Percentiles rank a stretch among this genome's conserved stretches.
phyloP scores from a whole-genome alignment of 164 flowering plant species.

The Euptelea pleiosperma region DNA sequence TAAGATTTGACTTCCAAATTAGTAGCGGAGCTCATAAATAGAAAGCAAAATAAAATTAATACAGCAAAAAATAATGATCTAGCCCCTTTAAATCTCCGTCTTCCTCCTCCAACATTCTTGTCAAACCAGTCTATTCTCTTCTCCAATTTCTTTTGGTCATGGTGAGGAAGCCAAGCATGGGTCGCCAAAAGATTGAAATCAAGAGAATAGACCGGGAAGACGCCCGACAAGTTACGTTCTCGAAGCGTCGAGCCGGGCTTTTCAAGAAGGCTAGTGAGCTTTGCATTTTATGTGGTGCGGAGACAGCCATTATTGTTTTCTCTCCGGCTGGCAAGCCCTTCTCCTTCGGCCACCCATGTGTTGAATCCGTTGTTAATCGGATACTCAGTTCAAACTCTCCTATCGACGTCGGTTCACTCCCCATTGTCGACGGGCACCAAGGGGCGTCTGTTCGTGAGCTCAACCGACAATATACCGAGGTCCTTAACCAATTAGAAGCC shows the following conservation, averaged over 20 bases:
- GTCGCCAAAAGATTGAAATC: constrained; percentile 57
- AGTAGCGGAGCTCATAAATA: no score
- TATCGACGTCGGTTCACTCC: no score
- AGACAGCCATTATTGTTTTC: constrained; percentile 49
- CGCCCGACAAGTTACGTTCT: constrained; percentile 55
- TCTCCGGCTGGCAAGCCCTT: no score
- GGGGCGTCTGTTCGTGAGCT: constrained; percentile 32
- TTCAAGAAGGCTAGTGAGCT: constrained; percentile 74
- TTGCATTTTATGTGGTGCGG: constrained; percentile 58
- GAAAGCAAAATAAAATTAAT: no score
- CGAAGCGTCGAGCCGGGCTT: no score
- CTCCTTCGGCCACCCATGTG: constrained; percentile 53
- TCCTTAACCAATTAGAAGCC: constrained; percentile 27
- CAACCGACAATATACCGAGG: constrained; percentile 35
- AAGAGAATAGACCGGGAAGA: constrained; percentile 35
- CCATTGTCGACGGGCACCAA: constrained; percentile 22
- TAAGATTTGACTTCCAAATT: no score
- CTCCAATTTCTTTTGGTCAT: constrained; percentile 13
- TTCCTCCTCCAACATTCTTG: no score
- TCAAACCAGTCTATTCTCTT: background rate
- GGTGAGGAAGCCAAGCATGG: constrained; percentile 38
- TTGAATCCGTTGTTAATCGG: constrained; percentile 41
- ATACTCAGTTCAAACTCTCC: constrained; percentile 16
- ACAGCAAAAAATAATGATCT: no score
- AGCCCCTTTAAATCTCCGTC: no score